phyloP scores from a whole-genome alignment of 495 filamentous ascomycete species.

The Filosporella fistucella region DNA sequence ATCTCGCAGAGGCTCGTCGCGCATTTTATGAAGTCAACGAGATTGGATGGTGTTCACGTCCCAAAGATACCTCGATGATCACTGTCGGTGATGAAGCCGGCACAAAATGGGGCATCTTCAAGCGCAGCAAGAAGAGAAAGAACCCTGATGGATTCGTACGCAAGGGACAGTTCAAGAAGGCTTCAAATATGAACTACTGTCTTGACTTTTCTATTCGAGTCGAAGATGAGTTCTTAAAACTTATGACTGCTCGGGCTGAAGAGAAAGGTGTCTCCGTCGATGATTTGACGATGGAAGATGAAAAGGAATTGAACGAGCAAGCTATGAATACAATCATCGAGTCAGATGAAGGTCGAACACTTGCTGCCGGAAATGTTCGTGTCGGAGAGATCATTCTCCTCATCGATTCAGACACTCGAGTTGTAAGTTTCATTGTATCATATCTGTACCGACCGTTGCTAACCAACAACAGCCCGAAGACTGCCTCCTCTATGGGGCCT shows the following conservation, averaged over 20 bases:
- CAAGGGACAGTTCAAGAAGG: conserved; percentile 67
- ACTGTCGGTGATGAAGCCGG: conserved; percentile 27
- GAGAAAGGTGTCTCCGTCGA: neutral
- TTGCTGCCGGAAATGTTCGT: conserved; percentile 66
- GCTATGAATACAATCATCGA: conserved; percentile 46
- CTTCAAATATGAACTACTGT: conserved; percentile 69
- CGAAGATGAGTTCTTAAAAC: conserved; percentile 46
- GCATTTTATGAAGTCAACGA: conserved; percentile 60
- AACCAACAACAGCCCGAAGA: conserved; percentile 36
- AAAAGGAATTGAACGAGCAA: conserved; percentile 43
- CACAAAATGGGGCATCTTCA: conserved; percentile 18
- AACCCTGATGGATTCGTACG: conserved; percentile 43
- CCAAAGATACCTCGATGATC: conserved; percentile 42
- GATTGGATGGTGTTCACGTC: conserved; percentile 56
- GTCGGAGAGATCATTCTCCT: conserved; percentile 64
- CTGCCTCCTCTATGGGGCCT: conserved; percentile 60
- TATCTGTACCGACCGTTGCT: neutral
- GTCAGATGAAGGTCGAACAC: conserved; percentile 54
- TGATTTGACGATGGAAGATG: conserved; percentile 46
- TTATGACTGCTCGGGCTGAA: conserved; percentile 15
- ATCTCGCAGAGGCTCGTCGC: conserved; percentile 33
- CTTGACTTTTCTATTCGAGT: conserved; percentile 52
- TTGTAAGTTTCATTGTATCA: conserved; percentile 7
- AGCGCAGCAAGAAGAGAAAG: conserved; percentile 10
- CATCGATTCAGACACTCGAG: conserved; percentile 19